Conservation (phyloP, 148 eudicot genomes). For the Vaccinium corymbosum region DNA sequence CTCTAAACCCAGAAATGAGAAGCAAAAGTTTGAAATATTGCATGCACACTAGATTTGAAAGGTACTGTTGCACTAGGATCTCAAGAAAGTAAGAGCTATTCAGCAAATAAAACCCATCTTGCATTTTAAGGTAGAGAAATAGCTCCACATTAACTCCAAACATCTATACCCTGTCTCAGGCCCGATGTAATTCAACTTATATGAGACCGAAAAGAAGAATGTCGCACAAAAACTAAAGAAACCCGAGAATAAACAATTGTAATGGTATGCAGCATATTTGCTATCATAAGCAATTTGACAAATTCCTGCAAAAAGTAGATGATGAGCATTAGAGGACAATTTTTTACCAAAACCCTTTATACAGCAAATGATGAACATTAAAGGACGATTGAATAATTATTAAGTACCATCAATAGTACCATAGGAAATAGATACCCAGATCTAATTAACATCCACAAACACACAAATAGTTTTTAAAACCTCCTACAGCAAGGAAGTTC, state of each 20-base stretch:
- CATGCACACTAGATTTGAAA: not conserved
- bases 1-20: not conserved
- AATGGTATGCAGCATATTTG: not conserved
- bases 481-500: not conserved
- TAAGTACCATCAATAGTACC: not conserved
- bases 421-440: not conserved
- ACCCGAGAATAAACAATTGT: not conserved
- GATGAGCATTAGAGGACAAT: not conserved
- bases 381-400: not conserved
- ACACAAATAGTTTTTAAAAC: not conserved
- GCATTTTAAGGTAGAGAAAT: not conserved
- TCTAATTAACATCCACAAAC: conserved; percentile 7
- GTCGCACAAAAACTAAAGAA: not conserved
- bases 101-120: not conserved
- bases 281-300: conserved; percentile 5
- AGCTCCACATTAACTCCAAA: not conserved
- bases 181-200: not conserved
- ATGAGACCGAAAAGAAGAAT: not conserved
- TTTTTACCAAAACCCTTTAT: not conserved
- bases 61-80: not conserved
- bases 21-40: not conserved
- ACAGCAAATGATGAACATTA: not conserved
- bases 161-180: not conserved
- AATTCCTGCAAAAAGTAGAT: conserved; percentile 10
- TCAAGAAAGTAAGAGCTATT: not conserved